Conservation (phyloP, 2,329 filamentous ascomycete species). For the Metarhizium robertsii region DNA sequence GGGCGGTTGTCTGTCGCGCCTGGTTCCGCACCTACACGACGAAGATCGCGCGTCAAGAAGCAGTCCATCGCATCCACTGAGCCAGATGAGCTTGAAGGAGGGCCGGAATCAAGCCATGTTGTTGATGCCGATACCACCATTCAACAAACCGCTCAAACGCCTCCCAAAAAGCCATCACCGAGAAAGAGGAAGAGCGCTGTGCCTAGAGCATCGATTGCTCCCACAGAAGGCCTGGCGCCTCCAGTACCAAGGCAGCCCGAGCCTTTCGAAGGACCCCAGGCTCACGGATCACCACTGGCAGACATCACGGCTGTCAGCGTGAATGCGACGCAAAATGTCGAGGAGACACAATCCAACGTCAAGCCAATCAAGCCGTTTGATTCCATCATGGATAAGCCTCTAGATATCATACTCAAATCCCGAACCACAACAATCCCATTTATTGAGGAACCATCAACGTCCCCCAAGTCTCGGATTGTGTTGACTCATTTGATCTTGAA, state of each 20-base stretch:
- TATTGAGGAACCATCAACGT: conserved; percentile 55
- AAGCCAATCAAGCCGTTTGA: conserved; percentile 70
- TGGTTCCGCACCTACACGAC: conserved; percentile 35
- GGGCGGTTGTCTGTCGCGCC: conserved; percentile 32
- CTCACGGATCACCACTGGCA: conserved; percentile 50
- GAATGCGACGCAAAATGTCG: conserved; percentile 32
- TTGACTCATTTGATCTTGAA: conserved; percentile 86
- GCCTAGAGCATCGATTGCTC: conserved; percentile 29
- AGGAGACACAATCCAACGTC: conserved; percentile 31
- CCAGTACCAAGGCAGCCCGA: conserved; percentile 42
- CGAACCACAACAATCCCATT: conserved; percentile 57
- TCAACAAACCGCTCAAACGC: conserved; percentile 20
- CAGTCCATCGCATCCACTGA: conserved; percentile 12
- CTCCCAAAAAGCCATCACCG: conserved; percentile 37
- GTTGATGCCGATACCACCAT: conserved; percentile 24
- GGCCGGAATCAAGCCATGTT: conserved; percentile 21
- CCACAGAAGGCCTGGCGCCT: conserved; percentile 28
- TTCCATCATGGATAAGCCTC: conserved; percentile 74
- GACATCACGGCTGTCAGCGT: conserved; percentile 63
- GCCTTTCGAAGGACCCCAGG: conserved; percentile 45
- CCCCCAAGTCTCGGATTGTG: conserved; percentile 78
- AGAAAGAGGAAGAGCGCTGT: conserved; percentile 59
- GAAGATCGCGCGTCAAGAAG: conserved; percentile 33
- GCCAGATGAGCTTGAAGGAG: conserved; percentile 7
- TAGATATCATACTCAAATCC: conserved; percentile 89